Base-by-base conservation (phyloP, 2,329 filamentous ascomycete species). In the Cercospora sp. region DNA sequence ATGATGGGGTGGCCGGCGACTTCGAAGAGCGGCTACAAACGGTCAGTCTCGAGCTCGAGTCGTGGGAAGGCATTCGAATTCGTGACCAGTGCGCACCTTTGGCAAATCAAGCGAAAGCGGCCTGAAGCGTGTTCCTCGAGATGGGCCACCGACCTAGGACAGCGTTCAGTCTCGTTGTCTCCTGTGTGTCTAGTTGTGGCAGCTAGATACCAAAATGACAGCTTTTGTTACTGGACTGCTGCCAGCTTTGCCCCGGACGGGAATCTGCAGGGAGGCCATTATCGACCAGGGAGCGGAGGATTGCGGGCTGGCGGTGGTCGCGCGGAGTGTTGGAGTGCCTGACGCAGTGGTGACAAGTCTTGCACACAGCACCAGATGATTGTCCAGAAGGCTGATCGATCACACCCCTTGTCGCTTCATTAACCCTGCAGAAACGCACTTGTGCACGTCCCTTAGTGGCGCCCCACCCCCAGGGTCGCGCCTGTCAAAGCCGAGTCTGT, bases 1-100 rank as follows among this genome's bases (percentile, higher is more conserved):
- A 98, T 93, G 84, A 99, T 98, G 75, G 94, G 93, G 82, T 99
- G 95, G 75, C 95, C 95, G 74, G 95, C 95, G 78, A 99, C 93
- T 81, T 97, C 94, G 84, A 99, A 98, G 75, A 99, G 91, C 72
- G 95, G 95, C 93, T 96, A 69, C 62, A 12, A 40, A 18, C 8
- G 20, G 30, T 68, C 42, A 71, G 58, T 45, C 26, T 40, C 1
- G 7, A 30, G 3, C 28, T 30, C 13, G 48, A 31, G 26, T 30
- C 28, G 45, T 18, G n/a, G 5, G 45, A 23, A 10, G 26, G 20
- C 9, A 36, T 57, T 30, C 61, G 10, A n/a, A 26, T 26, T 10
- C 28, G 28, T 23, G 23, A 63, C 36, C 6, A 13, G 53, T 18
- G 40, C 82, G 70, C 81, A 94, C 92, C 89, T 98, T 98, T 75